Base-by-base conservation (phyloP, 2,329 filamentous ascomycete species). In the Claviceps pusilla region DNA sequence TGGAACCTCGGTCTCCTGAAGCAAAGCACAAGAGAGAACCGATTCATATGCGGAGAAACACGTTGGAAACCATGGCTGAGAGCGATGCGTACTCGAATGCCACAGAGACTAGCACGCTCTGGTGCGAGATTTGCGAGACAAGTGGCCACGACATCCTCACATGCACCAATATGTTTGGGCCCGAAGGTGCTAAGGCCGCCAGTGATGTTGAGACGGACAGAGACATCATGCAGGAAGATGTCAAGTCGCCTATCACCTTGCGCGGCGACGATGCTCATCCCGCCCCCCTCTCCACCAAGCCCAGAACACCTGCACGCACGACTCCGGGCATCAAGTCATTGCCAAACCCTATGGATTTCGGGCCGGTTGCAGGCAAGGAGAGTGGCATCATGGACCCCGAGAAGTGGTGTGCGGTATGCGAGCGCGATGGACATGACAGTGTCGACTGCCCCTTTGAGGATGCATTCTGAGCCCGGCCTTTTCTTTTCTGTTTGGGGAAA, bases 401-500 rank as follows among this genome's bases (percentile, higher is more conserved):
- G 58, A 96, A 95, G 71, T 98, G 93, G 93, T 98, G 93, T 69
- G 93, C 93, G 16, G 76, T 97, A 48, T 98, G 93, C 67, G 93
- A 98, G 74, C 82, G 88, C 58, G 93, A 98, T 64, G 93, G 93
- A 14, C 93, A 98, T 67, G 87, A 96, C 69, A 96, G 91, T 64
- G 90, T 95, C 57, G 89, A 94, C 68, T 95, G 90, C 69, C 89
- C 90, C 12, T 86, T 95, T 69, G 90, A 95, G 71, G 89, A 94
- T 68, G 82, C 82, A 35, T 86, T 84, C 59, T 84, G 35, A 56
- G 28, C 24, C 33, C 10, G 10, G 19, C 11, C 12, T 10, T 7
- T 41, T 6, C 28, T 46, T 12, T 10, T 24, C 24, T 3, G 24
- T 24, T 2, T 24, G 24, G 24, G 24, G 24, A 24, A 24, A 24